Conservation (phyloP, 1,284 basidiomycete species). For the Sporisorium sorghi region DNA sequence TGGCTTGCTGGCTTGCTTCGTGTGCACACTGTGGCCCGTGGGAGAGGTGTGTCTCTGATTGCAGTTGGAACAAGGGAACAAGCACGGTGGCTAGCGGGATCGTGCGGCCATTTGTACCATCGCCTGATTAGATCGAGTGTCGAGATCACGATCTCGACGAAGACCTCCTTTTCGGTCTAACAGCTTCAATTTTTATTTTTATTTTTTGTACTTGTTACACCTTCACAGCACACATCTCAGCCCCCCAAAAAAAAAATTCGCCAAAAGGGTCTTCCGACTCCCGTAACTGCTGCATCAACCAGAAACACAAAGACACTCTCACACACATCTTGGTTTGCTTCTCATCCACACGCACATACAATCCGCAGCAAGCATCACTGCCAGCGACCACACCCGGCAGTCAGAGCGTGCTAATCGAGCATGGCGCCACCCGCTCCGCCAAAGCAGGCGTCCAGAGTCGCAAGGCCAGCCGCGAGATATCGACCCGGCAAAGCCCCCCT, state of each 20-base stretch:
- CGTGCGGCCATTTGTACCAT: too few species aligned
- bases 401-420: not conserved
- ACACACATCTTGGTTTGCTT: not conserved
- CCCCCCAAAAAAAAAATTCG: not conserved
- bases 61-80: too few species aligned
- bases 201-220: not conserved
- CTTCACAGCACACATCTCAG: not conserved
- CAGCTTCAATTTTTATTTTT: not conserved
- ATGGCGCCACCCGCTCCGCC: conserved; percentile 23
- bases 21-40: too few species aligned
- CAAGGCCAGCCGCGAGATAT: conserved; percentile 63
- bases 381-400: not conserved
- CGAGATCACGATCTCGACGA: too few species aligned
- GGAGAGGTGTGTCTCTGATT: too few species aligned
- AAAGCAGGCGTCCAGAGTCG: conserved; percentile 27
- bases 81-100: not conserved
- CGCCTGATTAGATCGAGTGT: not conserved
- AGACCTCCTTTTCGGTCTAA: not conserved
- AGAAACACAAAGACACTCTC: conserved; percentile 7
- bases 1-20: too few species aligned
- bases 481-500: conserved; percentile 65
- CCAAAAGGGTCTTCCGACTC: conserved; percentile 6
- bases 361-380: not conserved
- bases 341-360: not conserved
- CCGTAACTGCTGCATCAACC: not conserved